Evolutionary conservation across 164 flowering plant species (phyloP), one percentile per base, ranked within the genome.

Genomic region (Berberis vulgaris): DNA sequence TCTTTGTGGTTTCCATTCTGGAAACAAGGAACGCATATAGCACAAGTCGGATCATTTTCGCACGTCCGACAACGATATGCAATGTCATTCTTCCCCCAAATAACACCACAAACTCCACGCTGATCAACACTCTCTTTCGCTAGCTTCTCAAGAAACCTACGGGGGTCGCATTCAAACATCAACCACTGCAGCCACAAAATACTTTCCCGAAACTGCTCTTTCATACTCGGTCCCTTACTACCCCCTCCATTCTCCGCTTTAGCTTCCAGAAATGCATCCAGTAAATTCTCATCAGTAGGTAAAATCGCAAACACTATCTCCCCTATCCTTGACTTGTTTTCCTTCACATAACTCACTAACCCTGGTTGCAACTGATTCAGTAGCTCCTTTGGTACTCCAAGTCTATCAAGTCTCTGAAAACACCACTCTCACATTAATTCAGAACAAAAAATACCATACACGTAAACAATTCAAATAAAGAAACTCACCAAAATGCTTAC

Each of bases 21-120:
- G 64, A 95, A 95, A 83, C 99, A 95, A 38, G 98, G 83, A 61
- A 87, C 97, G 64, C 99, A 95, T 53, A 95, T 95, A 50, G 97
- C 99, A 79, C 99, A 95, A 10, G 99, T 95, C 1, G 92, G 92
- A 66, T 95, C 99, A 72, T 84, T 78, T 72, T 91, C 95, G 74
- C 99, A 95, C 2, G 97, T 87, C 26, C 85, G 74, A 67, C 99
- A 95, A 13, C 83, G 83, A 59, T 85, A 95, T 46, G 97, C 97
- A 45, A 95, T 78, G 56, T 95, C 99, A 72, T 85, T 75, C 8
- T 65, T 61, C 11, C 95, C 92, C 98, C 99, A 95, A 56, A 95
- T 89, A 72, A 91, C 84, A 26, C 98, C 99, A 80, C 99, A 95
- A 47, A 95, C 95, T 59, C 98, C 97, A 9, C 89, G 85, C 66